These are phyloP conservation scores for Solanum pinnatisectum DNA, from an alignment of 257 asterid species.

Conservation along the genomic window DNA sequence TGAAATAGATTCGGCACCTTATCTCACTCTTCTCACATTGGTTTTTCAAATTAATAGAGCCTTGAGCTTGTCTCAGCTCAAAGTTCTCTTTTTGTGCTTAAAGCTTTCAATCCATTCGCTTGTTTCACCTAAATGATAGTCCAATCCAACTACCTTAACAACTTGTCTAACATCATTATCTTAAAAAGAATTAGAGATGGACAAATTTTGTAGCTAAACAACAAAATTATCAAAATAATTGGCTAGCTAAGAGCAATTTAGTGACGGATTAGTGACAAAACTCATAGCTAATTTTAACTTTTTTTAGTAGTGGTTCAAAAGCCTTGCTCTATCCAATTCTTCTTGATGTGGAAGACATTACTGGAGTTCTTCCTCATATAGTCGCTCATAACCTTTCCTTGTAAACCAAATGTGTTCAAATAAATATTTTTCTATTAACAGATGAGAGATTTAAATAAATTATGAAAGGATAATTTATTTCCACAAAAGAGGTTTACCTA, in stretches of 20 bases:
- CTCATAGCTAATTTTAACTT: neutral
- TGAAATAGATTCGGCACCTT: neutral
- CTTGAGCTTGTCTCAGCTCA: neutral
- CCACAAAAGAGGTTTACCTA: neutral
- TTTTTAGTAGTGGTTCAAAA: neutral
- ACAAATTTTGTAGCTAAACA: neutral
- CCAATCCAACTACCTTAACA: neutral
- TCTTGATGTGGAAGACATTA: neutral
- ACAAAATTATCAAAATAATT: neutral
- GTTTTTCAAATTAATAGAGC: neutral
- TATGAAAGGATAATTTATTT: neutral
- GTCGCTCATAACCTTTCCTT: neutral
- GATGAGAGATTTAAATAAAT: neutral
- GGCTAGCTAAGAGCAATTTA: neutral
- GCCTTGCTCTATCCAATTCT: neutral
- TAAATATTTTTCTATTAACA: neutral
- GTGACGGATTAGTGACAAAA: neutral
- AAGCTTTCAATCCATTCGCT: neutral
- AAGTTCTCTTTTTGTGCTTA: neutral
- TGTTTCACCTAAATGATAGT: neutral
- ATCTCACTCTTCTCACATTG: neutral
- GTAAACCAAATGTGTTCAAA: neutral
- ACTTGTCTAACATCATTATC: neutral
- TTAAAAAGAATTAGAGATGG: neutral
- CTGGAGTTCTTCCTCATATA: neutral